Evolutionary conservation across 2,329 filamentous ascomycete genomes (phyloP).

Genomic region (Fusarium tanahbumbuense): DNA sequence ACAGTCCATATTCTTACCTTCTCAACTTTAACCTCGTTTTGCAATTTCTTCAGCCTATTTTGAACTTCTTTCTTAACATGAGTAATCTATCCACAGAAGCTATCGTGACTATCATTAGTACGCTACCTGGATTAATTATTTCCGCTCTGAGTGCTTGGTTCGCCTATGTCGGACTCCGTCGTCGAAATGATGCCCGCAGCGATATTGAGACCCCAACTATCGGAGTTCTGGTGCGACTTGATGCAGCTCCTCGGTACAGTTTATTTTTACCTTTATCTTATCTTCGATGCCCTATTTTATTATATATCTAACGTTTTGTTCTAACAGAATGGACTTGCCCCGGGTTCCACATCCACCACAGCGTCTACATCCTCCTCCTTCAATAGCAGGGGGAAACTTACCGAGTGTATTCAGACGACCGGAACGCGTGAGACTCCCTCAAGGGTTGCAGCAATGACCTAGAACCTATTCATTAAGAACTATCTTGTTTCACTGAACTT

Average conservation of each 20-base stretch:
- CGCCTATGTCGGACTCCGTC: not conserved
- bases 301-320: not conserved
- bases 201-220: not conserved
- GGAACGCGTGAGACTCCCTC: rapidly evolving
- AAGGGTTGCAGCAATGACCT: no score
- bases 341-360: no score
- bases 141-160: constrained; percentile 3
- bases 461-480: no score
- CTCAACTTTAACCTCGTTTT: no score
- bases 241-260: not conserved
- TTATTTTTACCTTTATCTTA: not conserved
- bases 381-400: no score
- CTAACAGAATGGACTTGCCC: no score
- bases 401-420: not conserved
- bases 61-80: not conserved
- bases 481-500: no score
- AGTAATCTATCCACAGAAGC: not conserved
- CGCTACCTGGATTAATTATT: not conserved
- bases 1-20: no score
- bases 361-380: not conserved
- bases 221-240: not conserved
- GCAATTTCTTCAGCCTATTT: not conserved
- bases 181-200: not conserved
- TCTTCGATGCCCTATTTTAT: not conserved
- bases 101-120: not conserved